These are phyloP conservation scores for Apiotrichum mycotoxinovorans DNA, from an alignment of 1,284 basidiomycete species.

Conservation along the genomic window DNA sequence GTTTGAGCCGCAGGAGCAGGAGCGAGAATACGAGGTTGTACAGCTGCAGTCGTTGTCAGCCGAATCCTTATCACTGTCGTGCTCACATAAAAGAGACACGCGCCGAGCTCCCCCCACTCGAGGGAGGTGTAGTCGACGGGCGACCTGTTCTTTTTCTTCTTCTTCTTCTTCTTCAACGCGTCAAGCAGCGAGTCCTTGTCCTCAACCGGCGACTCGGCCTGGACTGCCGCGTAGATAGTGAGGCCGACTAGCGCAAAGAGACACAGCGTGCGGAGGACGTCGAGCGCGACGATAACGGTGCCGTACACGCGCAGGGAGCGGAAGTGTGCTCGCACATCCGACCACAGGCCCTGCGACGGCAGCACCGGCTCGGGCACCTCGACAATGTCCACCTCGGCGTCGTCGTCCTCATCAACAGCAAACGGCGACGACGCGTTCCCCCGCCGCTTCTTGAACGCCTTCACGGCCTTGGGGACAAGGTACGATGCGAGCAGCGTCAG, in stretches of 20 bases:
- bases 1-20: conserved; percentile 37
- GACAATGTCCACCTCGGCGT: conserved; percentile 15
- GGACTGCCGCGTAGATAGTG: conserved; percentile 45
- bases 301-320: conserved; percentile 39
- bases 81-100: conserved; percentile 46
- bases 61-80: too few species aligned
- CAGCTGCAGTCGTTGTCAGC: conserved; percentile 23
- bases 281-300: conserved; percentile 39
- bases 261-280: conserved; percentile 38
- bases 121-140: conserved; percentile 42
- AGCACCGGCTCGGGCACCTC: conserved; percentile 20
- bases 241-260: conserved; percentile 42
- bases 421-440: conserved; percentile 27
- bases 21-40: conserved; percentile 43
- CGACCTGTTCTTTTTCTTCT: conserved; percentile 38
- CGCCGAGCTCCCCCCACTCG: conserved; percentile 49
- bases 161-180: conserved; percentile 34
- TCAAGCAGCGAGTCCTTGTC: conserved; percentile 13
- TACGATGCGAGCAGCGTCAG: conserved; percentile 31
- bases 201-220: conserved; percentile 32
- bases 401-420: conserved; percentile 25
- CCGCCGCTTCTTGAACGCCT: conserved; percentile 5
- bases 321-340: conserved; percentile 43
- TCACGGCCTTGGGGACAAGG: not conserved
- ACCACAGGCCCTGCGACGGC: conserved; percentile 42